Evolutionary conservation across 495 filamentous ascomycete genomes (phyloP).

Genomic region (Cryomyces antarcticus): DNA sequence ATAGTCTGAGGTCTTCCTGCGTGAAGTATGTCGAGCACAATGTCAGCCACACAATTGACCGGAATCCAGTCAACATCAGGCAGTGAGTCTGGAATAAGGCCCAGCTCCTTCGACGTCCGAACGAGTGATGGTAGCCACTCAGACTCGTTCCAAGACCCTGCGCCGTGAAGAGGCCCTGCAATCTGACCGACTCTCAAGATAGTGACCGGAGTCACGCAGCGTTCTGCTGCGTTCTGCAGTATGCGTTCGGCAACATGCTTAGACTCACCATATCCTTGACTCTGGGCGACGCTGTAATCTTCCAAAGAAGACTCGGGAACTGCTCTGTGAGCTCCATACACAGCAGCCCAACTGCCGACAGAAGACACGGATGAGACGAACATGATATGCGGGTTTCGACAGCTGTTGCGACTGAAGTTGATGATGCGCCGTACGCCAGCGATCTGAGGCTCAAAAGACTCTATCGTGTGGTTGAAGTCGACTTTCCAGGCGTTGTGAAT

Average conservation of each 20-base stretch:
- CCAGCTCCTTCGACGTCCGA: not conserved
- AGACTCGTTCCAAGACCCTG: constrained; percentile 1
- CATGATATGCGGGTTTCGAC: not conserved
- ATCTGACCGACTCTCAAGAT: constrained; percentile 3
- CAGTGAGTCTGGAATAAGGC: not conserved
- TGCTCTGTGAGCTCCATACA: not conserved
- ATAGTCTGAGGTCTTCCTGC: too few species aligned
- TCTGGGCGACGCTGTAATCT: not conserved
- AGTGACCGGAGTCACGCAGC: not conserved
- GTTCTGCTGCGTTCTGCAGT: not conserved
- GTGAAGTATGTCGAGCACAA: too few species aligned
- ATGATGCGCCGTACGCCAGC: constrained; percentile 1
- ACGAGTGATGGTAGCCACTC: constrained; percentile 5
- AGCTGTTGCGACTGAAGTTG: not conserved
- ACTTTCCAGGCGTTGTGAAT: constrained; percentile 28
- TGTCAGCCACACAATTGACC: constrained; percentile 1
- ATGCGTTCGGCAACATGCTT: constrained; percentile 5
- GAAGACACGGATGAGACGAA: constrained; percentile 5
- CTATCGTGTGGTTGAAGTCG: constrained; percentile 24
- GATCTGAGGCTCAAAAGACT: constrained; percentile 13
- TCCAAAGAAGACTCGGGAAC: constrained; percentile 1
- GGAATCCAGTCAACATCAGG: constrained; percentile 4
- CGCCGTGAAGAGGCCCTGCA: not conserved
- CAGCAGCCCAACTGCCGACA: constrained; percentile 1
- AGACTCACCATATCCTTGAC: constrained; percentile 4